Percentiles rank a stretch among this genome's conserved stretches.
phyloP scores from a whole-genome alignment of 768 basidiomycete genomes.

The Phlegmacium glaucopus region DNA sequence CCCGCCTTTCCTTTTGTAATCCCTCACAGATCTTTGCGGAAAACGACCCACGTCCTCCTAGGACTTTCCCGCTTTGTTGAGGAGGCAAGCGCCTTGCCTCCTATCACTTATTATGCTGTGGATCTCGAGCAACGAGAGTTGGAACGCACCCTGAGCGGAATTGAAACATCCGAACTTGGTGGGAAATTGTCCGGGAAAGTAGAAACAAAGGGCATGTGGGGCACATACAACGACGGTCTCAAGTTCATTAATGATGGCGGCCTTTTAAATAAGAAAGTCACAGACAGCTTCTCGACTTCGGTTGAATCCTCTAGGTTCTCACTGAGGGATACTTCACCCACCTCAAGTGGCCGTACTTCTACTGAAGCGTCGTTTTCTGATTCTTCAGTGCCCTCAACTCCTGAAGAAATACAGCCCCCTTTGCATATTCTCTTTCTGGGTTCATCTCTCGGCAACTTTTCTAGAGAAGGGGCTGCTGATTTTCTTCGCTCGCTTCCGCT shows the following conservation, averaged over 20 bases:
- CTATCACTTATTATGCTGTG: slow-evolving; percentile 86
- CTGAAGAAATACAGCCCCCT: slow-evolving; percentile 42
- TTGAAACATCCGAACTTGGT: slow-evolving; percentile 64
- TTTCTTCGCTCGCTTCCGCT: slow-evolving; percentile 83
- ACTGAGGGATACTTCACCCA: slow-evolving; percentile 34
- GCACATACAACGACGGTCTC: slow-evolving; percentile 88
- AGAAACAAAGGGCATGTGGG: slow-evolving; percentile 79
- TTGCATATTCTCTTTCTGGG: slow-evolving; percentile 90
- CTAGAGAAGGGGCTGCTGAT: slow-evolving; percentile 56
- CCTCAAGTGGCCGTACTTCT: slow-evolving; percentile 29
- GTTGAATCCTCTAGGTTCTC: slow-evolving; percentile 9
- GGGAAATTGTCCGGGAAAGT: slow-evolving; percentile 65
- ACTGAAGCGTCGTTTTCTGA: slow-evolving; percentile 18
- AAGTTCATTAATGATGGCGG: slow-evolving; percentile 72
- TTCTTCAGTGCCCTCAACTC: slow-evolving; percentile 42
- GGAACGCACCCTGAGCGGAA: slow-evolving; percentile 68
- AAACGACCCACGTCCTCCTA: slow-evolving; percentile 80
- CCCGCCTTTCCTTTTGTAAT: slow-evolving; percentile 6
- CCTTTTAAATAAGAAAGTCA: slow-evolving; percentile 28
- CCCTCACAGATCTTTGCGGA: slow-evolving; percentile 67
- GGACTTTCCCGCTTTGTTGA: slow-evolving; percentile 60
- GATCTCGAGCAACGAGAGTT: slow-evolving; percentile 90
- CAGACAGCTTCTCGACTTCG: slow-evolving; percentile 6
- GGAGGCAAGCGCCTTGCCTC: slow-evolving; percentile 30
- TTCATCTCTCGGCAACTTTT: slow-evolving; percentile 89